Percentiles rank a stretch among this genome's conserved stretches.
These are phyloP conservation scores for Coemansia sp. DNA, from an alignment of 192 early-diverging fungal genomes.

Conservation along the genomic window DNA sequence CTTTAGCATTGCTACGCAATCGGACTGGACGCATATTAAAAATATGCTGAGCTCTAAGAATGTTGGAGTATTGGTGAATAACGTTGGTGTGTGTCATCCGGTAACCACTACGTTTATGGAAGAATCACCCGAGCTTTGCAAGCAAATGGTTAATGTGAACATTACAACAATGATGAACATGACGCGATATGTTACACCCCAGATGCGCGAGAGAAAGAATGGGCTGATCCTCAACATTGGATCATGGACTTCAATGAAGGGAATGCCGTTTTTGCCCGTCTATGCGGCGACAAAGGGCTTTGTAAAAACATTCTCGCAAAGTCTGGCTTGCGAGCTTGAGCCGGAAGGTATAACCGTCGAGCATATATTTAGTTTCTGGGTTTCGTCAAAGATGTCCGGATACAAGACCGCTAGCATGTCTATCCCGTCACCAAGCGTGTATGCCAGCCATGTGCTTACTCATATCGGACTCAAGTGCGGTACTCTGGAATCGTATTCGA, in stretches of 20 bases:
- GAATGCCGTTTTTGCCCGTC: slow-evolving; percentile 83
- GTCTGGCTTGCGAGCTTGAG: slow-evolving; percentile 78
- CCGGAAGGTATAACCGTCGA: slow-evolving; percentile 79
- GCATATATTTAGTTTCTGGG: slow-evolving; percentile 91
- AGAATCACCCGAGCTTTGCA: slow-evolving; percentile 65
- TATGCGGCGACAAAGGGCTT: slow-evolving; percentile 95
- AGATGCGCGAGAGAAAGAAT: slow-evolving; percentile 70
- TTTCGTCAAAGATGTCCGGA: slow-evolving; percentile 91
- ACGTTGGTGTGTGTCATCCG: slow-evolving; percentile 88
- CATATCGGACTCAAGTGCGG: slow-evolving; percentile 71
- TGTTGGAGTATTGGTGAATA: slow-evolving; percentile 76
- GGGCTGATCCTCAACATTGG: slow-evolving; percentile 93
- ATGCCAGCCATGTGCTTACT: slow-evolving; percentile 72
- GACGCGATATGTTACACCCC: slow-evolving; percentile 77
- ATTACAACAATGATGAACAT: slow-evolving; percentile 77
- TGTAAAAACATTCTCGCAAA: slow-evolving; percentile 86
- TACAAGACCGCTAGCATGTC: slow-evolving; percentile 75
- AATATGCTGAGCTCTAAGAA: slow-evolving; percentile 35
- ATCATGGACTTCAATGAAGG: slow-evolving; percentile 81
- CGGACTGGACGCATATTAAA: slow-evolving; percentile 30
- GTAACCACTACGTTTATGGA: slow-evolving; percentile 83
- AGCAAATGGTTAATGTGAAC: slow-evolving; percentile 85
- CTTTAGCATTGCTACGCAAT: slow-evolving; percentile 30
- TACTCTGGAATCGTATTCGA: slow-evolving; percentile 42
- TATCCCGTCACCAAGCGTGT: slow-evolving; percentile 77